Evolutionary conservation across 176 grass and related monocot genomes (phyloP).

Genomic region (Puccinellia tenuiflora): DNA sequence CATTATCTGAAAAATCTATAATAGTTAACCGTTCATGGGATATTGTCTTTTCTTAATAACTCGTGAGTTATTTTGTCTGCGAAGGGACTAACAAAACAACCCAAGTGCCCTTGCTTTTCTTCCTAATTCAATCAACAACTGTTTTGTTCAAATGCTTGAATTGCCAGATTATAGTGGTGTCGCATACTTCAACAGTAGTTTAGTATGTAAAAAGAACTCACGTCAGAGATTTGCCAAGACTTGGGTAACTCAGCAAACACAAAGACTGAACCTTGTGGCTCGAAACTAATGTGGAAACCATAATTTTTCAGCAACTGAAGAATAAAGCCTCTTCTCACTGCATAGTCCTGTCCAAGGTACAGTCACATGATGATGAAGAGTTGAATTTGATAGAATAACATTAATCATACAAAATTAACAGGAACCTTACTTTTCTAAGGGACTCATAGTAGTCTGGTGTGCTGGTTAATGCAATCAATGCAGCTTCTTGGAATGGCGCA

Average conservation of each 20-base stretch:
- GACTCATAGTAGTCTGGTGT: constrained; percentile 49
- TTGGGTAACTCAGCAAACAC: constrained; percentile 71
- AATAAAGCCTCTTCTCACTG: constrained; percentile 58
- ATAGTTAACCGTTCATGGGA: not conserved
- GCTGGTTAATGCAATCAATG: constrained; percentile 56
- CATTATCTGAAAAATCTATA: not conserved
- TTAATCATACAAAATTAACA: constrained; percentile 3
- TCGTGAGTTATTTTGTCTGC: not conserved
- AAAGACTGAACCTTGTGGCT: constrained; percentile 81
- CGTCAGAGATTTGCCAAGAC: constrained; percentile 69
- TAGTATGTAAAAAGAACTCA: constrained; percentile 32
- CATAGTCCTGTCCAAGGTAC: constrained; percentile 55
- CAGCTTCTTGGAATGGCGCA: constrained; percentile 97
- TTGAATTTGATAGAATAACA: not conserved
- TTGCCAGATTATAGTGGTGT: not conserved
- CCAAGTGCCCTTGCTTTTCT: not conserved
- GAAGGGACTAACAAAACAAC: not conserved
- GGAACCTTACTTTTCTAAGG: constrained; percentile 56
- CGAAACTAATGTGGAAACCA: constrained; percentile 60
- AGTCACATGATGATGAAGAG: not conserved
- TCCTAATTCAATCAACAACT: not conserved
- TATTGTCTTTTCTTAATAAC: not conserved
- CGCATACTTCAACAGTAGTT: not conserved
- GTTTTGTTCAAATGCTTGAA: constrained; percentile 2
- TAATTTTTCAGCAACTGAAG: constrained; percentile 62